Evolutionary conservation across 805 yeast species (phyloP), one percentile per base, ranked within the genome.

Genomic region (Yarrowia yakushimensis): DNA sequence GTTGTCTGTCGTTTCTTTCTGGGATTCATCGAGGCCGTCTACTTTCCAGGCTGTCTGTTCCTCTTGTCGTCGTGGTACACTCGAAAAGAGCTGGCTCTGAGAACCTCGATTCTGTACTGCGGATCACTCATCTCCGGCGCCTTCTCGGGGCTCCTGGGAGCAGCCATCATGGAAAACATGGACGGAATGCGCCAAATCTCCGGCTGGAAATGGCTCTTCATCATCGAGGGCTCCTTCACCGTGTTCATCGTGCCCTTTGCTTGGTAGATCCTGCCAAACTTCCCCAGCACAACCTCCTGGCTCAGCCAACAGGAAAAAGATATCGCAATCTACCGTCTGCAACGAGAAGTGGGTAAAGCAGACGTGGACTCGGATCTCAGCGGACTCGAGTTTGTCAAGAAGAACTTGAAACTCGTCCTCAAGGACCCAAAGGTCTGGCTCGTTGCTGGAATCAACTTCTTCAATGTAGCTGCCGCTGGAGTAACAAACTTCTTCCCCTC

Each of bases 401-500:
- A 52, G 33, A 50, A 50, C 25, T 7, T 63, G 30, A 23, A 22
- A 18, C 36, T 67, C 50, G 71, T 72, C 2, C 28, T 66, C 27
- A 59, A 43, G 8, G 73, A 70, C 54, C 42, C 45, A 43, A 70
- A 70, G 59, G 68, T 67, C 9, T 62, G 66, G 60, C 52, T 61
- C n/a, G 60, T 63, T 13, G 41, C 63, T 15, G 63, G 62, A 4
- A 59, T 68, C 39, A 54, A 69, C 62, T 66, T 67, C 42, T 78
- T 77, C 71, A 71, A 79, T 25, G 86, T 81, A 59, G 84, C 83
- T 28, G 85, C 86, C 37, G 80, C 83, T 66, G 85, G 86, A 70
- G 85, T 82, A 45, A 81, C 85, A 18, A 80, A 82, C 69, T 83
- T 82, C 70, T 84, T 82, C 76, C 87, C 87, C 25, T 77, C 86